Conservation (phyloP, 2,329 filamentous ascomycete genomes). For the Calonectria pauciramosa region DNA sequence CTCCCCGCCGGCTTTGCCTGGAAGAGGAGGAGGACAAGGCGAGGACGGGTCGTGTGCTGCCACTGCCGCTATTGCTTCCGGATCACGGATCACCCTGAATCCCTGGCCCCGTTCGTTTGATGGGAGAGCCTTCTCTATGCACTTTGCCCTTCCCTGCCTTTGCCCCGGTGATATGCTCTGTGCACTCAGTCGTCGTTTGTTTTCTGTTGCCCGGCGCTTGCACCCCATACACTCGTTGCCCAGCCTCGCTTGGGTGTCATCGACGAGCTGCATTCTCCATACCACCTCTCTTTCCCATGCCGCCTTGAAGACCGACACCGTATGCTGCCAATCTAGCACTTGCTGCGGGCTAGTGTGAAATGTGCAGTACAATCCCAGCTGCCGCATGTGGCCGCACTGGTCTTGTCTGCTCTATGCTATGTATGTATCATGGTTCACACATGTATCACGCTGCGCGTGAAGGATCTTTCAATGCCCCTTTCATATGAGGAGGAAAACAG, state of each 20-base stretch:
- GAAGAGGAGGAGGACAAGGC: constrained; percentile 15
- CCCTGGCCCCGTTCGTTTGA: background rate
- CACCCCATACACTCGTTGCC: constrained; percentile 23
- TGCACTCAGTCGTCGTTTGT: constrained; percentile 11
- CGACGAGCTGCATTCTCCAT: constrained; percentile 21
- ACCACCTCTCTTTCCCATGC: constrained; percentile 24
- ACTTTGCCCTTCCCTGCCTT: constrained; percentile 7
- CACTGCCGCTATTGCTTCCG: constrained; percentile 12
- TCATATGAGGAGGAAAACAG: constrained; percentile 7
- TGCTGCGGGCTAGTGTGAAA: constrained; percentile 18
- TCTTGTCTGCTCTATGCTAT: constrained; percentile 24
- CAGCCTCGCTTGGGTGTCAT: constrained; percentile 29
- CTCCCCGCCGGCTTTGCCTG: constrained; percentile 18
- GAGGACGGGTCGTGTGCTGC: constrained; percentile 13
- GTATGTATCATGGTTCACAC: constrained; percentile 16
- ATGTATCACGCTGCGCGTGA: constrained; percentile 34
- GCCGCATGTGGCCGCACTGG: constrained; percentile 28
- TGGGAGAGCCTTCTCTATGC: background rate
- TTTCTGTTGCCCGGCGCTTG: constrained; percentile 1
- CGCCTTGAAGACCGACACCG: constrained; percentile 14
- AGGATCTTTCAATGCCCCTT: constrained; percentile 27
- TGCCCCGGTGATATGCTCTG: constrained; percentile 12
- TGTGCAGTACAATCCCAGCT: constrained; percentile 40
- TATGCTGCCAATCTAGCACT: constrained; percentile 12
- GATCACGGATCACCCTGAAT: background rate